Conservation (phyloP, 176 grass and related monocot species). For the Cymbopogon citratus region DNA sequence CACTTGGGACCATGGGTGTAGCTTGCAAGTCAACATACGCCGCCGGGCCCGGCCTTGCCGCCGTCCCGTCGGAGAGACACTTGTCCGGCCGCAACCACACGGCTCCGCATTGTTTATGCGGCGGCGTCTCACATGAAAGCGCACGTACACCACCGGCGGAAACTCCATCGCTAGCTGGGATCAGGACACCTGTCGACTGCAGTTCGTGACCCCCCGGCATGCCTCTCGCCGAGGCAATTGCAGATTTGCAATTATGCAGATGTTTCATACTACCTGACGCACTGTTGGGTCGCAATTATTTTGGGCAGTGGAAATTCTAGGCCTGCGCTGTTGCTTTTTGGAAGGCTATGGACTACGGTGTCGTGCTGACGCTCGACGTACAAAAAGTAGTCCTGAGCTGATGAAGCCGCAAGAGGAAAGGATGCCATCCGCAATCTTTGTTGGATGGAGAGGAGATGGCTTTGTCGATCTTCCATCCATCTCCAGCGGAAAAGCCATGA, state of each 20-base stretch:
- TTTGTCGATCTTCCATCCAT: not conserved
- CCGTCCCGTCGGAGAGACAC: conserved; percentile 19
- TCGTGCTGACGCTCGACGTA: no score
- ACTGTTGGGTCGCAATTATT: conserved; percentile 14
- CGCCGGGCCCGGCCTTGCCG: not conserved
- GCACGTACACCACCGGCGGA: not conserved
- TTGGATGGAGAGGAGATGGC: not conserved
- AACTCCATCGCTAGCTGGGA: not conserved
- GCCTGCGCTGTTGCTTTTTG: conserved; percentile 25
- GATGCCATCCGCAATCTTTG: not conserved
- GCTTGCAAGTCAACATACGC: conserved; percentile 18
- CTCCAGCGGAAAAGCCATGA: not conserved
- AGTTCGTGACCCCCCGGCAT: not conserved
- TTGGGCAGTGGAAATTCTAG: not conserved
- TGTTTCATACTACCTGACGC: not conserved
- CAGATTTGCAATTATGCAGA: no score
- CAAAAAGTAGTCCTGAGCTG: no score
- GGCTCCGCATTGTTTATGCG: conserved; percentile 22
- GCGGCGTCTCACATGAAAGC: not conserved
- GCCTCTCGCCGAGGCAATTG: not conserved
- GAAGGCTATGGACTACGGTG: no score
- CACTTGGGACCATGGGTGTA: conserved; percentile 5
- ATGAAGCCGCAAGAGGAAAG: conserved; percentile 1
- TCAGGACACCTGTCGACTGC: conserved; percentile 6
- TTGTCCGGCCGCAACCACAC: conserved; percentile 19